Conservation (phyloP, 2,329 filamentous ascomycete species). For the Alternaria burnsii region DNA sequence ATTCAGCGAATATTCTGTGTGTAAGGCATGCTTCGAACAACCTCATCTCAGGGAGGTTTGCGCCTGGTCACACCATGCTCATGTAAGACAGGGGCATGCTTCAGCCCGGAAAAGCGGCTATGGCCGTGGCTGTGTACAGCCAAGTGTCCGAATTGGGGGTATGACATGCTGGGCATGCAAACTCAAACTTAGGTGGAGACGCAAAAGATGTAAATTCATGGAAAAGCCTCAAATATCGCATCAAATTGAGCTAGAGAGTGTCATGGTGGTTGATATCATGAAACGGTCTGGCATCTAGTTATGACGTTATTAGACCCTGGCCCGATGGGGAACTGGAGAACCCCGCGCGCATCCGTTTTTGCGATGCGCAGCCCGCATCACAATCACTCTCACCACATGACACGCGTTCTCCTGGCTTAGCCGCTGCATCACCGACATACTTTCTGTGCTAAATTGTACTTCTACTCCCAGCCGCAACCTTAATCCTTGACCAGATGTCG, state of each 20-base stretch:
- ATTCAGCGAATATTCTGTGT: neutral
- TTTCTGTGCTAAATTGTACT: conserved; percentile 18
- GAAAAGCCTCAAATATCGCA: neutral
- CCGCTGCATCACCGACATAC: conserved; percentile 21
- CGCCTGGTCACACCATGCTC: conserved; percentile 13
- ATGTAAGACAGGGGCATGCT: conserved; percentile 21
- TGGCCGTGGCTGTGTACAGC: conserved; percentile 40
- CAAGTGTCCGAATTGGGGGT: conserved; percentile 5
- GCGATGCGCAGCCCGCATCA: conserved; percentile 27
- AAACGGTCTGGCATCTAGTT: neutral
- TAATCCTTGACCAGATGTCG: conserved; percentile 34
- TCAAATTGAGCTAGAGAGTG: neutral
- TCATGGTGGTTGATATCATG: neutral
- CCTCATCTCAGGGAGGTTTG: conserved; percentile 17
- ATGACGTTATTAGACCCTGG: conserved; percentile 31
- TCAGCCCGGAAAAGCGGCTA: conserved; percentile 29
- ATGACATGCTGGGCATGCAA: neutral
- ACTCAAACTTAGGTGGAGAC: neutral
- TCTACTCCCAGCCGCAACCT: conserved; percentile 14
- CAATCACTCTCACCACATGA: conserved; percentile 33
- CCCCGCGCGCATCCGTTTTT: conserved; percentile 30
- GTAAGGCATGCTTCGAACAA: conserved; percentile 22
- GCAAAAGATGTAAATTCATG: neutral
- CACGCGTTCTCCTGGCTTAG: conserved; percentile 46
- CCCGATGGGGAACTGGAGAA: conserved; percentile 8